These are phyloP conservation scores for Xylaria sp. DNA, from an alignment of 2,329 filamentous ascomycete genomes.

Conservation along the genomic window DNA sequence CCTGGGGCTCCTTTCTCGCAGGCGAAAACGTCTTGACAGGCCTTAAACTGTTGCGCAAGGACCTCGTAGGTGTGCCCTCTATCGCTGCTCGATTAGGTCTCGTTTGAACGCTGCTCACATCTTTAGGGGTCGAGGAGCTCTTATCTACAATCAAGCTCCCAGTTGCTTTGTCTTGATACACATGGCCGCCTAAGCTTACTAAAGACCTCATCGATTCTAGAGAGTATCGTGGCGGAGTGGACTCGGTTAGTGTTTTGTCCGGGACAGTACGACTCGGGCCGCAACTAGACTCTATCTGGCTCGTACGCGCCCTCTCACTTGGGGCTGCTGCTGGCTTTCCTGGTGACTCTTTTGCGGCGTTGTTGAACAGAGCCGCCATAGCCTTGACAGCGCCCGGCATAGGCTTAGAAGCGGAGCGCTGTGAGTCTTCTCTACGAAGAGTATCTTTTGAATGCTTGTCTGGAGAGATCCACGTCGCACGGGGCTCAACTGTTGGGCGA, in stretches of 20 bases:
- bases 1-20: conserved; percentile 29
- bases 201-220: not conserved
- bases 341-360: conserved; percentile 37
- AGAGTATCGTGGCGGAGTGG: not conserved
- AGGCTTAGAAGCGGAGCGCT: conserved; percentile 36
- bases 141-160: not conserved
- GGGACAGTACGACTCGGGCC: conserved; percentile 27
- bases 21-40: conserved; percentile 26
- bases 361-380: conserved; percentile 60
- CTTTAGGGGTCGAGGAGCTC: not conserved
- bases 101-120: conserved; percentile 1
- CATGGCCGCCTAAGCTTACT: not conserved
- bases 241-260: conserved; percentile 14
- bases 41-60: conserved; percentile 25
- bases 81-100: conserved; percentile 1
- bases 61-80: conserved; percentile 21
- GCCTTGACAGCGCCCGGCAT: conserved; percentile 49
- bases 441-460: conserved; percentile 3
- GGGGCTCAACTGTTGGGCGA: not conserved
- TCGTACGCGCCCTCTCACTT: conserved; percentile 17
- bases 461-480: conserved; percentile 8
- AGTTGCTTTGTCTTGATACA: not conserved
- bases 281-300: conserved; percentile 29
- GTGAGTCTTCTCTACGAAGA: not conserved
- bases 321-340: conserved; percentile 17